Percentiles rank a stretch among this genome's conserved stretches.
phyloP scores from a whole-genome alignment of 257 asterid genomes.

The Asclepias syriaca region DNA sequence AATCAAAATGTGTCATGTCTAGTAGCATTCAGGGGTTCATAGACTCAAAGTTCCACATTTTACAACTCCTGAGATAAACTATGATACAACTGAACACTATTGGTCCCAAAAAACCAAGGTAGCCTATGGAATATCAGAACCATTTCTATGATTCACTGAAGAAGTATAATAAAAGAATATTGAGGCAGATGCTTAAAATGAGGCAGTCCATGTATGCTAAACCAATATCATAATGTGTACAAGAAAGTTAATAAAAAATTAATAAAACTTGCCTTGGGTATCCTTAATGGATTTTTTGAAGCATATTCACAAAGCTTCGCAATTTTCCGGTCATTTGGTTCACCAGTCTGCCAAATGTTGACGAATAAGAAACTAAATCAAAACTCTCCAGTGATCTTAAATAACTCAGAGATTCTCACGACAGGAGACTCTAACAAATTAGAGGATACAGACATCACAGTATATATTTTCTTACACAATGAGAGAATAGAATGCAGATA shows the following conservation, averaged over 20 bases:
- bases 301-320: constrained; percentile 47
- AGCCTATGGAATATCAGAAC: background rate
- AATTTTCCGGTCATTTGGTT: constrained; percentile 44
- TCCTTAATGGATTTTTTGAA: constrained; percentile 39
- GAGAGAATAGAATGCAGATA: background rate
- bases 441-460: background rate
- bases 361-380: background rate
- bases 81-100: background rate
- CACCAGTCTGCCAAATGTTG: constrained; percentile 31
- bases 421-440: background rate
- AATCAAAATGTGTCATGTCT: background rate
- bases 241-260: background rate
- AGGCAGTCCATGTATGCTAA: background rate
- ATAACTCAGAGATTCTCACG: background rate
- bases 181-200: background rate
- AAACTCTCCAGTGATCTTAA: background rate
- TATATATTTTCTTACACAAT: background rate
- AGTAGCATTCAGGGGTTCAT: background rate
- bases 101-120: background rate
- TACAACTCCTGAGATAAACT: background rate
- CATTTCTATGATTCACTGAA: background rate
- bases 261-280: constrained; percentile 37
- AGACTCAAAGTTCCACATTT: background rate
- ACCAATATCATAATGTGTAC: background rate
- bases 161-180: background rate